Evolutionary conservation across 805 yeast genomes (phyloP).

Genomic region (Ogataea trehalophila): DNA sequence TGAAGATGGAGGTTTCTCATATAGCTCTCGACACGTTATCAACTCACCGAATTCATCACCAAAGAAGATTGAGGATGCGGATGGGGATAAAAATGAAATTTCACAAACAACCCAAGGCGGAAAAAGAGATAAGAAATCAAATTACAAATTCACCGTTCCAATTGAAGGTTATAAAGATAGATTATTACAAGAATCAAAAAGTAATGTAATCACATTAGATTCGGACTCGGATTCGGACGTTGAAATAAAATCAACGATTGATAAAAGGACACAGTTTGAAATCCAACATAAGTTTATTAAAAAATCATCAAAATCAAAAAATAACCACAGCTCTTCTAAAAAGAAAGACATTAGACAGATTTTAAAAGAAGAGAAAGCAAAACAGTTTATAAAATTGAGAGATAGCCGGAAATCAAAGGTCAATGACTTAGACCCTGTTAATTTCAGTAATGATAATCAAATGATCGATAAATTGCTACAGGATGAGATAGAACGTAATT

Average conservation of each 20-base stretch:
- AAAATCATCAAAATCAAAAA: constrained; percentile 13
- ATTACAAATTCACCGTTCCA: neutral
- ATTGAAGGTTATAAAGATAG: neutral
- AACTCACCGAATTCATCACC: neutral
- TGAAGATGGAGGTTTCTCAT: neutral
- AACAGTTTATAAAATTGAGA: constrained; percentile 11
- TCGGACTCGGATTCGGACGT: constrained; percentile 1
- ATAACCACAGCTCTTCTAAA: constrained; percentile 12
- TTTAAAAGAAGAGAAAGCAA: constrained; percentile 10
- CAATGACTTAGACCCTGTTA: neutral
- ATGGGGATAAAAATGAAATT: too few relatives aligned
- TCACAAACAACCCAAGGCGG: too few relatives aligned
- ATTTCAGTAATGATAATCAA: constrained; percentile 10
- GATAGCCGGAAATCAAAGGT: constrained; percentile 10
- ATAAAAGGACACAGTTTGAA: neutral
- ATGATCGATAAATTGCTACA: constrained; percentile 21
- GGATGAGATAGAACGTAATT: constrained; percentile 17
- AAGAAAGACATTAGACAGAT: constrained; percentile 4
- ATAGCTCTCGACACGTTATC: neutral
- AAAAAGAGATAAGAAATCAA: neutral
- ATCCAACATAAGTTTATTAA: constrained; percentile 3
- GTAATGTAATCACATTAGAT: neutral
- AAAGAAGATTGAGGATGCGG: neutral
- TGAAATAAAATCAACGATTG: constrained; percentile 9
- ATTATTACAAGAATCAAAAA: neutral